Base-by-base conservation (phyloP, 768 basidiomycete species). In the Rhodotorula taiwanensis region DNA sequence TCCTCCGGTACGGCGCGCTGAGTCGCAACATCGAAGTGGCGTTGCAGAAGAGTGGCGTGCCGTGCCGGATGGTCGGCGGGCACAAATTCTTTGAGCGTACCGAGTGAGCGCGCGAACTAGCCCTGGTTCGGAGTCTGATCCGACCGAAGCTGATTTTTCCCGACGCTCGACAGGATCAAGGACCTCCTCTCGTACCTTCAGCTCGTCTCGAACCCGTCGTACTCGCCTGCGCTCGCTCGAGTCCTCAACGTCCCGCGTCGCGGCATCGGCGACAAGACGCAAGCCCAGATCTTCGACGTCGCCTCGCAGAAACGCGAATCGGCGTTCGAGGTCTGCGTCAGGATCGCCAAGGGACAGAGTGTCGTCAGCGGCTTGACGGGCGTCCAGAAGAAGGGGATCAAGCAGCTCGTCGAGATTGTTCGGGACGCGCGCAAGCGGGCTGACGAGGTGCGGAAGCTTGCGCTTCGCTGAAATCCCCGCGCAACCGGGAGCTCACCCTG, bases 171-270 rank as follows among this genome's bases (percentile, higher is more conserved):
- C 30, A 87, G 85, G 55, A 81, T 92, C 72, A 89, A 89, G 76
- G 87, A 89, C 74, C 58, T 90, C 16, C 76, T 91, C 33, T 84
- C 86, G 3, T 92, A 92, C 72, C 78, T 93, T 5, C 89, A 91
- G 72, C 78, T 93, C 6, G 78, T 86, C 4, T 88, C 90, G 68
- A 91, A 91, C 71, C 83, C 85, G 0, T 52, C 64, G n/a, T 68
- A 62, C 56, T 52, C 51, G 23, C 86, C 87, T 5, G 87, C 87
- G 0, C 85, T 90, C 65, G 72, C 77, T 14, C 82, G 87, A n/a
- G 82, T 84, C 5, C 78, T 88, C 34, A 89, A 90, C 71, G 78
- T 82, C 0, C 90, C 90, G 0, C 76, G 81, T 50, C 79, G 88
- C 44, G 81, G 83, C 0, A 83, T 91, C 33, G 90, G 89, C 16